Base-by-base conservation (phyloP, 2,329 filamentous ascomycete species). In the Fragosphaeria purpurea region DNA sequence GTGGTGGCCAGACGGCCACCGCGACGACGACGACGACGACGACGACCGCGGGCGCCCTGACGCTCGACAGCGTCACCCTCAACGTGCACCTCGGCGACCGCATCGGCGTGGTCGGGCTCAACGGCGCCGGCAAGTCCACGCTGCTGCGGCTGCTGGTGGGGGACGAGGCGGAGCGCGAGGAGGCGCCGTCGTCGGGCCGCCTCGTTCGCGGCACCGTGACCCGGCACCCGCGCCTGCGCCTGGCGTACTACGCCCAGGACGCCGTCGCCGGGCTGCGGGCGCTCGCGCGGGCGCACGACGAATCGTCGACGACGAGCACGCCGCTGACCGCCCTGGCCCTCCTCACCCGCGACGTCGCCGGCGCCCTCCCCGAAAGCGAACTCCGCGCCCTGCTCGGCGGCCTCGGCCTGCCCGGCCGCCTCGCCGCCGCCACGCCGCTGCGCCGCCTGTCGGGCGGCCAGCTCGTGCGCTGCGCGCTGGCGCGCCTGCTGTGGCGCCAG, bases 111-210 rank as follows among this genome's bases (percentile, higher is more conserved):
- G 72, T 88, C 31, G 88, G 88, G 0, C 71, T 93, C 42, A 94
- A 94, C 62, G 88, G 88, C 1, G 78, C 80, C 1, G 88, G 88
- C 2, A 94, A 94, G 64, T 88, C 86, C 1, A 93, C 88, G 0
- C 70, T 94, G 8, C 73, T 91, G 52, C 82, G 79, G 45, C 68
- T 91, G 4, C 74, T 91, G 3, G 80, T 82, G n/a, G 79, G 76
- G 1, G 72, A 74, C 11, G 64, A 74, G 2, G 70, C 69, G 6
- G 81, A 84, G 0, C 78, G 76, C 0, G n/a, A 86, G 87, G 1
- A 5, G 40, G 41, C 7, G 31, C 31, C 8, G 47, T 12, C 41
- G 41, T 39, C 34, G n/a, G 4, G 12, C 6, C 38, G 38, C 10
- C 32, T 42, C 43, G 38, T 37, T 31, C 44, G 45, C 22, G 48